Percentiles rank a stretch among this genome's conserved stretches.
Conservation (phyloP, 139 green algal genomes). For the Nannochloris sp. region DNA sequence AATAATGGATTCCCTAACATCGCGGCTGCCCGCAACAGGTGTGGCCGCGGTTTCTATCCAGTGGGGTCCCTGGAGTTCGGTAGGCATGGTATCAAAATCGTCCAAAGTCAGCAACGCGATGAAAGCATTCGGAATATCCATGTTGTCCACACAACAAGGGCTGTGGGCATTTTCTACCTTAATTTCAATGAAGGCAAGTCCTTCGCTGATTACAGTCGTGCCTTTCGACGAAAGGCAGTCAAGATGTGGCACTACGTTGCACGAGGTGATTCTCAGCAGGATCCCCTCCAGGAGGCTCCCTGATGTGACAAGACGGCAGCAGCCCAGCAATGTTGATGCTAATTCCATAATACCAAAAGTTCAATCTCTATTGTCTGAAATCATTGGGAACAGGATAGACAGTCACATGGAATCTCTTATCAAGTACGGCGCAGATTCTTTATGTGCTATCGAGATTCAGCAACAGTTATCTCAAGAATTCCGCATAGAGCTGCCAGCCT, state of each 20-base stretch:
- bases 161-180: slow-evolving; percentile 27
- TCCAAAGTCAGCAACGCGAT: slow-evolving; percentile 26
- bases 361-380: not conserved
- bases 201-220: not conserved
- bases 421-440: slow-evolving; percentile 2
- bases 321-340: not conserved
- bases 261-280: too few species aligned
- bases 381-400: not conserved
- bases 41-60: slow-evolving; percentile 28
- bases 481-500: slow-evolving; percentile 23
- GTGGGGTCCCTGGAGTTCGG: slow-evolving; percentile 41
- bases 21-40: slow-evolving; percentile 10
- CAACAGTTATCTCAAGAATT: slow-evolving; percentile 13
- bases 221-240: not conserved
- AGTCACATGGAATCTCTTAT: not conserved
- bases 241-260: too few species aligned
- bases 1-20: slow-evolving; percentile 18
- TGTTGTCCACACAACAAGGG: slow-evolving; percentile 41
- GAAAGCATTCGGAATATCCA: slow-evolving; percentile 52
- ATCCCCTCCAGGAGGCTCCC: not conserved
- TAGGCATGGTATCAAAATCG: slow-evolving; percentile 38
- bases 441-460: slow-evolving; percentile 13
- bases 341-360: slow-evolving; percentile 4
- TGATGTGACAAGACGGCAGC: not conserved
- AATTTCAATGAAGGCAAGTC: not conserved